Percentiles rank a stretch among this genome's conserved stretches.
phyloP scores from a whole-genome alignment of 768 basidiomycete species.

The Pleurotus ostreatus region DNA sequence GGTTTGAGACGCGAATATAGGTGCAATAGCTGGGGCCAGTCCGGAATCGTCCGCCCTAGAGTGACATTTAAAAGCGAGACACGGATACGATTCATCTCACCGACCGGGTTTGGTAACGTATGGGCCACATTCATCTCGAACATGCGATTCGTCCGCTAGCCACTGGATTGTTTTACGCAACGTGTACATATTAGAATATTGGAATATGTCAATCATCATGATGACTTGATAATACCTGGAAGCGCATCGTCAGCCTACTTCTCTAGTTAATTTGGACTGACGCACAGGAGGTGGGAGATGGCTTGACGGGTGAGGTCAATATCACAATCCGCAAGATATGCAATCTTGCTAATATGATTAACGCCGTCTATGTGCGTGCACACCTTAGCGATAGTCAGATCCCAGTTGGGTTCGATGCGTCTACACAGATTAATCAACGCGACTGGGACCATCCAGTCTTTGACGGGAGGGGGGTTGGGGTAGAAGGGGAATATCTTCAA shows the following conservation, averaged over 20 bases:
- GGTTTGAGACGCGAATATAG: constrained; percentile 85
- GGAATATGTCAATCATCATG: constrained; percentile 96
- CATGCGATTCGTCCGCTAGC: constrained; percentile 80
- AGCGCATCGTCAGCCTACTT: constrained; percentile 10
- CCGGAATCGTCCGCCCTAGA: constrained; percentile 56
- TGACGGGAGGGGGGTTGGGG: constrained; percentile 85
- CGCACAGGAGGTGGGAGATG: constrained; percentile 89
- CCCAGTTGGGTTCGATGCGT: constrained; percentile 90
- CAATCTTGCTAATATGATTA: constrained; percentile 88
- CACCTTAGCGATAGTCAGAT: constrained; percentile 89
- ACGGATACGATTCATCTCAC: constrained; percentile 10
- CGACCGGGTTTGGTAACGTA: constrained; percentile 81
- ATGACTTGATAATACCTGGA: constrained; percentile 91
- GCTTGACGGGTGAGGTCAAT: constrained; percentile 77
- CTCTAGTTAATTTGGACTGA: neutral
- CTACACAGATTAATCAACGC: constrained; percentile 80
- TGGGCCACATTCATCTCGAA: constrained; percentile 86
- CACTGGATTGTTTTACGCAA: constrained; percentile 82
- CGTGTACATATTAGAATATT: constrained; percentile 97
- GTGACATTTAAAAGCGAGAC: constrained; percentile 2
- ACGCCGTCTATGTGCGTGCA: constrained; percentile 84
- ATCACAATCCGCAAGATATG: constrained; percentile 88
- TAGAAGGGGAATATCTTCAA: constrained; percentile 96
- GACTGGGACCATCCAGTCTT: constrained; percentile 95
- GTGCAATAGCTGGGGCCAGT: constrained; percentile 84